Base-by-base conservation (phyloP, 208 protist species). In the Leishmania arabica region DNA sequence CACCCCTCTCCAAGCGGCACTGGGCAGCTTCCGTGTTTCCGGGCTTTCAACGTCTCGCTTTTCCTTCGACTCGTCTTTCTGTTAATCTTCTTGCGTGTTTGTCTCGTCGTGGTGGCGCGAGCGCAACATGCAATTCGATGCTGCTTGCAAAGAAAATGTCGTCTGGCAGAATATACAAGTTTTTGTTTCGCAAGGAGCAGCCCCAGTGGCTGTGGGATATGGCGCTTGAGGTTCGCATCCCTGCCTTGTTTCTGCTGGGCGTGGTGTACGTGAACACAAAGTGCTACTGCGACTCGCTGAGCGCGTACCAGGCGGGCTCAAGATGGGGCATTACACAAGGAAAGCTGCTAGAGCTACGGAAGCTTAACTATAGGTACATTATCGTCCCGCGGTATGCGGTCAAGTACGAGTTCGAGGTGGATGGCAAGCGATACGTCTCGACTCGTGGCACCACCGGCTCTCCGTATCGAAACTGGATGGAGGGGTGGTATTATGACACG, bases 181-280 rank as follows among this genome's bases (percentile, higher is more conserved):
- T 88, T 13, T 82, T 95, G 42, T 93, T 89, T 64, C 89, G 91
- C 11, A 91, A 84, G 83, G 86, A 93, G 83, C 91, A 95, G 83
- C 94, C 94, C 1, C 92, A 95, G 78, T 97, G 94, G 92, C 64
- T 96, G 78, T 95, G 91, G 91, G 94, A 97, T 79, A 86, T 97
- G 83, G 92, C 92, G 0, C 88, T 97, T n/a, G 92, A 96, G 79
- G 42, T 96, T 17, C 92, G 94, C 77, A 86, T 97, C 56, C 94
- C 94, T 8, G 91, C 89, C 49, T 45, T 95, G 31, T 88, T 93
- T 27, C 68, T 95, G 31, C 70, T 85, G 6, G 89, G 90, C 42
- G 82, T 90, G 60, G 88, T 95, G 24, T 93, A 93, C 74, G 90
- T 93, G 31, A 95, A 96, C 81, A 96, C 94, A 0, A 86, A 82